Percentiles rank a stretch among this genome's conserved stretches.
Evolutionary conservation across 306 rosid species (phyloP).

Genomic region (Prunus dulcis): DNA sequence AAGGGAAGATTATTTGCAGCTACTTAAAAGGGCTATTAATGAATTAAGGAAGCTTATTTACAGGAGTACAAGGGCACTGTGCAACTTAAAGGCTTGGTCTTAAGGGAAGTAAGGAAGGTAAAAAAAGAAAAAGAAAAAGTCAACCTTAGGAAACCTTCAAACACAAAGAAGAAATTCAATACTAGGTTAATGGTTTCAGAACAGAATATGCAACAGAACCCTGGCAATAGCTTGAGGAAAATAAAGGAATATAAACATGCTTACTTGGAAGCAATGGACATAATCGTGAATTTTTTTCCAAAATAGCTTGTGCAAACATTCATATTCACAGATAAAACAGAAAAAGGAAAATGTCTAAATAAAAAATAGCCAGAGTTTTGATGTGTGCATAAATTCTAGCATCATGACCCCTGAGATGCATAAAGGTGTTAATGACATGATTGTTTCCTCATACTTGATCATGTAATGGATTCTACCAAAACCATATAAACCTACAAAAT

Average conservation of each 20-base stretch:
- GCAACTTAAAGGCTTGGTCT: not conserved
- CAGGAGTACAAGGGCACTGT: not conserved
- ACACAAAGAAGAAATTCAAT: not conserved
- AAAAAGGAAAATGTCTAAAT: not conserved
- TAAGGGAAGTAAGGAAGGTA: not conserved
- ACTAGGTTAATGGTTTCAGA: not conserved
- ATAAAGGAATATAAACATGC: not conserved
- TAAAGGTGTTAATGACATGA: not conserved
- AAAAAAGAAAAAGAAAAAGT: not conserved
- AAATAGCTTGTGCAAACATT: not conserved
- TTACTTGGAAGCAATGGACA: not conserved
- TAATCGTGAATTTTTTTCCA: not conserved
- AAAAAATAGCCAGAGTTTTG: not conserved
- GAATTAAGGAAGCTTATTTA: no score
- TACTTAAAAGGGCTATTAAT: no score
- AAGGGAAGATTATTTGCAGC: not conserved
- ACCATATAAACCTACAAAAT: not conserved
- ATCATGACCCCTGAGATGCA: not conserved
- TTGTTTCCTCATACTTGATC: not conserved
- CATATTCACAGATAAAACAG: not conserved
- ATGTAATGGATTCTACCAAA: conserved; percentile 5
- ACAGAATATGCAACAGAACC: not conserved
- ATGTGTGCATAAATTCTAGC: not conserved
- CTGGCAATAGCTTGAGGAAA: not conserved
- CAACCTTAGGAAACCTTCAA: not conserved